These are phyloP conservation scores for Draba incana DNA, from an alignment of 345 rosid genomes.

Conservation along the genomic window DNA sequence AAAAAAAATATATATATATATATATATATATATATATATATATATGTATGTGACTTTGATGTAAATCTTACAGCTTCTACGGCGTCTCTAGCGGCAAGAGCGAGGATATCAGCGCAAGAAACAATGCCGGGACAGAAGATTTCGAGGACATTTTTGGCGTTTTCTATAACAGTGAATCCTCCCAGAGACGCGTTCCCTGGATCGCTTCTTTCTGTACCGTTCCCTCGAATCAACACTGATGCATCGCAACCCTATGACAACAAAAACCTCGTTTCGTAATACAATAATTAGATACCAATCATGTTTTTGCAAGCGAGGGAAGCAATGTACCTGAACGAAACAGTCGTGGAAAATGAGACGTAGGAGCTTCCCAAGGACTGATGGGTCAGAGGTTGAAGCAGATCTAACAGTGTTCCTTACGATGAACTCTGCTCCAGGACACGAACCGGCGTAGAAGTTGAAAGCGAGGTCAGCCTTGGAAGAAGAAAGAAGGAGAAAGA, in stretches of 20 bases:
- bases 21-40: neutral
- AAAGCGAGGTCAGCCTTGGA: conserved; percentile 52
- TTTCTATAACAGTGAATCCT: conserved; percentile 69
- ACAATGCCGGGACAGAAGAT: conserved; percentile 66
- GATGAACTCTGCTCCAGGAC: conserved; percentile 73
- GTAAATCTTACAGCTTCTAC: conserved; percentile 57
- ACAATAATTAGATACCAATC: neutral
- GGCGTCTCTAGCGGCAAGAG: conserved; percentile 79
- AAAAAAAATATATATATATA: too few relatives aligned
- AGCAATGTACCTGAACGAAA: conserved; percentile 64
- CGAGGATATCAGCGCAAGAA: conserved; percentile 76
- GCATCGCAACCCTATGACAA: conserved; percentile 80
- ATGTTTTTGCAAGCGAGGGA: neutral
- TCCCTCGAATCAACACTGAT: conserved; percentile 79
- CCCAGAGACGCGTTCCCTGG: conserved; percentile 80
- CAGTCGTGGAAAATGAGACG: conserved; percentile 91
- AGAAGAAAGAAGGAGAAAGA: conserved; percentile 37
- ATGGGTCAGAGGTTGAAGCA: conserved; percentile 64
- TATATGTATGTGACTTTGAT: neutral
- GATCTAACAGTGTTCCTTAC: conserved; percentile 68
- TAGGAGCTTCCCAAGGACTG: conserved; percentile 85
- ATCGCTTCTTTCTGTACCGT: conserved; percentile 76
- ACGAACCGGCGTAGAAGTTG: conserved; percentile 72
- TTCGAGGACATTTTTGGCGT: conserved; percentile 68
- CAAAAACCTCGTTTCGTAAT: neutral